Conservation (phyloP, 78 protist species). For the Polysphondylium violaceum region DNA sequence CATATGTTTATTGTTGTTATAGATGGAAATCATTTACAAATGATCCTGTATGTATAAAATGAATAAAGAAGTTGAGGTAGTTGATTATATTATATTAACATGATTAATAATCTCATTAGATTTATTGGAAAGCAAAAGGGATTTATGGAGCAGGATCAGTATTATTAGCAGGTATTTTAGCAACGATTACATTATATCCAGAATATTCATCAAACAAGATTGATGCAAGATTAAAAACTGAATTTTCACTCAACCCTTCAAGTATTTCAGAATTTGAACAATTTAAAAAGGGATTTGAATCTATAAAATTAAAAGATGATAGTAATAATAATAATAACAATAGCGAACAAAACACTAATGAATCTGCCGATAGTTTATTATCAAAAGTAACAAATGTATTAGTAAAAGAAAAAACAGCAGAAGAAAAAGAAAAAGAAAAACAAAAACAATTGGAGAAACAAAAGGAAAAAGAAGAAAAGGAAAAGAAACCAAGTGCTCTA, state of each 20-base stretch:
- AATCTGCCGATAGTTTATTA: too few relatives aligned
- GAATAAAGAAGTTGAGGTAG: neutral
- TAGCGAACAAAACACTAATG: neutral
- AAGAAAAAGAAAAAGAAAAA: conserved; percentile 1
- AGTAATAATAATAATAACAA: neutral
- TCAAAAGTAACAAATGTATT: neutral
- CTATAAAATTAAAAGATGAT: neutral
- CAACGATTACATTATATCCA: conserved; percentile 47
- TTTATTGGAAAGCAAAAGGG: conserved; percentile 46
- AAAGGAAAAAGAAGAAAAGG: neutral
- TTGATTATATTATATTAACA: neutral
- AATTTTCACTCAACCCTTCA: neutral
- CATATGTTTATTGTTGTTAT: conserved; percentile 48
- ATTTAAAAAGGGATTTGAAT: neutral
- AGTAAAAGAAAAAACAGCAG: neutral
- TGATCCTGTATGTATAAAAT: conserved; percentile 38
- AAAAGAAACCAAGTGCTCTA: neutral
- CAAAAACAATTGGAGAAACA: neutral
- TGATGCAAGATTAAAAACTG: conserved; percentile 29
- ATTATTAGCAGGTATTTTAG: conserved; percentile 23
- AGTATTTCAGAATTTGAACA: conserved; percentile 12
- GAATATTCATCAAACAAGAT: conserved; percentile 28
- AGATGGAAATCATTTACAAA: conserved; percentile 60
- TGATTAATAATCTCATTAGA: neutral
- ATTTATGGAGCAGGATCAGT: conserved; percentile 28